A percentile compares a stretch with the other conserved stretches of the same genome.
phyloP scores from a whole-genome alignment of 2,329 filamentous ascomycete genomes.

The Ramularia collo-cygni region DNA sequence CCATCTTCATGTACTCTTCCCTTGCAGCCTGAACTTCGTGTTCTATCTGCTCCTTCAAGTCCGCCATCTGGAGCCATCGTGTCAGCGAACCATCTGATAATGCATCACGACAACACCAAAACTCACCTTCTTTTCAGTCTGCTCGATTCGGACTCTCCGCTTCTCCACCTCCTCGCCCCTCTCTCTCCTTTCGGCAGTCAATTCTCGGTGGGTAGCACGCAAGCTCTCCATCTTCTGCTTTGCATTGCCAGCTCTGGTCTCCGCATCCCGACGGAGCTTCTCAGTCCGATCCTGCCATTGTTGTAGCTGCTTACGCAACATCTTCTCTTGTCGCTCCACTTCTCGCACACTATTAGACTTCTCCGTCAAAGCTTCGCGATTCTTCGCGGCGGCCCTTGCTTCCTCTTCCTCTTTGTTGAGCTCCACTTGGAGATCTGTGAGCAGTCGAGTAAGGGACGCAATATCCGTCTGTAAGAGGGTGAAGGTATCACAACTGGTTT shows the following conservation, averaged over 20 bases:
- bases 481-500: constrained; percentile 89
- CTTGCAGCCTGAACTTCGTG: constrained; percentile 84
- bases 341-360: constrained; percentile 84
- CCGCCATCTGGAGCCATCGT: constrained; percentile 65
- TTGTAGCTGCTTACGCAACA: constrained; percentile 74
- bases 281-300: constrained; percentile 86
- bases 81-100: not conserved
- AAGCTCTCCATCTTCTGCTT: constrained; percentile 88
- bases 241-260: constrained; percentile 72
- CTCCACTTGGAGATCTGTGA: constrained; percentile 81
- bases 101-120: constrained; percentile 5
- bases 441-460: constrained; percentile 75
- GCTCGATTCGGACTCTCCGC: constrained; percentile 86
- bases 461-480: constrained; percentile 78
- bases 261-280: constrained; percentile 70
- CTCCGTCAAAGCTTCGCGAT: constrained; percentile 81
- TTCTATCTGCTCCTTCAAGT: constrained; percentile 95
- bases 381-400: constrained; percentile 67
- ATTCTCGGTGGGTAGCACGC: constrained; percentile 66
- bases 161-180: constrained; percentile 91
- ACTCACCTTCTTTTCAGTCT: constrained; percentile 93
- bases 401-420: constrained; percentile 88
- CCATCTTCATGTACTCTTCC: constrained; percentile 95
- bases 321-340: constrained; percentile 78
- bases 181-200: constrained; percentile 77